Base-by-base conservation (phyloP, 2,329 filamentous ascomycete genomes). In the Gnomoniopsis smithogilvyi region DNA sequence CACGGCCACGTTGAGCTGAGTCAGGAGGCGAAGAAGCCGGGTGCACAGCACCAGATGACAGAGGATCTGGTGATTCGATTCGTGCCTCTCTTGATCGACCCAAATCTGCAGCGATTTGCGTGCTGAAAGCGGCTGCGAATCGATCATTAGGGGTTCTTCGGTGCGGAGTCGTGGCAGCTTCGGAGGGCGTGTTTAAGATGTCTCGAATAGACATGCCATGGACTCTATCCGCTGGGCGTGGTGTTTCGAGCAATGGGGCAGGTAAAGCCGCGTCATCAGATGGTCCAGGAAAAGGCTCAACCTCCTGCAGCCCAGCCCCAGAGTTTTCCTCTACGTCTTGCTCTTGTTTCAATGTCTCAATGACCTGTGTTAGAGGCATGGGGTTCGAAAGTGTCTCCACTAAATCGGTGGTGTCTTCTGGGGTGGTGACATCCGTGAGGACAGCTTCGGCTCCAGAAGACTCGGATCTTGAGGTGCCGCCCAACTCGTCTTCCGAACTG, bases 361-460 rank as follows among this genome's bases (percentile, higher is more conserved):
- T 63, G 21, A 60, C 58, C 34, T 67, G 51, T 51, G 73, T 71
- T 15, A 69, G 61, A 2, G 71, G 73, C 2, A 68, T 71, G 2
- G 69, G 65, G 6, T 67, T 68, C 11, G 75, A 73, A 1, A 73
- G 74, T 6, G 73, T 66, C 6, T 74, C 61, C 2, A 67, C 56
- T 6, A 74, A 72, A 21, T 75, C 76, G 2, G 78, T 75, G 1
- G 70, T 74, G 45, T 82, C 78, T 41, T 80, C 80, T 0, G 81
- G 80, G 1, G 80, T 78, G 0, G 81, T 84, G 3, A 72, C 74
- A 51, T 83, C 80, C 2, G 76, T 78, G 17, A 73, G 63, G 41
- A 65, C 66, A 41, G 69, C 64, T 34, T 70, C 70, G 3, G 64
- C 67, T 33, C 67, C 73, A 1, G 60, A 70, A 3, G 67, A 69